Base-by-base conservation (phyloP, 305 asterid species). In the Solanum chacoense region DNA sequence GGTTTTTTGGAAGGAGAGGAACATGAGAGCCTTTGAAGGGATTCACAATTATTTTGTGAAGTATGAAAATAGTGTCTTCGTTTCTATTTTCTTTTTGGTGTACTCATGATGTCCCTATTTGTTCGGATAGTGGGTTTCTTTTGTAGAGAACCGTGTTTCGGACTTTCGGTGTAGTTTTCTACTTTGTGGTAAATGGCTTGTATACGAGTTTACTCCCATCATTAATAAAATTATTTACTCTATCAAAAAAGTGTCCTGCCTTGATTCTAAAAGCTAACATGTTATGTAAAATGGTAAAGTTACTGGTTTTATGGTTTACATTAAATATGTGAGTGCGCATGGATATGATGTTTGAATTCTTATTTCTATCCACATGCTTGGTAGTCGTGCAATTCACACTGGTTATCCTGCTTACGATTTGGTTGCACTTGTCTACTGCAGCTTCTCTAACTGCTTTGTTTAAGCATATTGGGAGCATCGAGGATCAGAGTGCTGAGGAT, bases 371-470 rank as follows among this genome's bases (percentile, higher is more conserved):
- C 87, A 50, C 4, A 37, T 50, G 73, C 35, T 83, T 50, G 42
- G 37, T 22, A 50, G n/a, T 29, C 22, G 8, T 45, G 40, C 73
- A 50, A 50, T 83, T 83, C 4, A 3, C 73, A 31, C 63, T 50
- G 74, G 42, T 50, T 50, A 83, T 83, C 71, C 45, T 45, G 80
- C 37, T 38, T 71, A 67, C 6, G 29, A 87, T 78, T 34, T 55
- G 84, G 67, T 36, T 42, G 63, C 45, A 74, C 89, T 45, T 91
- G 40, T 90, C 88, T 92, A 81, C 73, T 93, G 94, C 97, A 97
- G 99, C 97, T 42, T 97, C 99, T 28, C 94, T 97, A 90, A 96
- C 98, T 35, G 95, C 96, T 89, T 88, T 96, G 89, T 97, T 97
- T 91, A 95, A 94, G 97, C 98, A 93, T 90, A 91, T 96, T 75